phyloP scores from a whole-genome alignment of 768 basidiomycete species.

The Gymnopilus dilepis region DNA sequence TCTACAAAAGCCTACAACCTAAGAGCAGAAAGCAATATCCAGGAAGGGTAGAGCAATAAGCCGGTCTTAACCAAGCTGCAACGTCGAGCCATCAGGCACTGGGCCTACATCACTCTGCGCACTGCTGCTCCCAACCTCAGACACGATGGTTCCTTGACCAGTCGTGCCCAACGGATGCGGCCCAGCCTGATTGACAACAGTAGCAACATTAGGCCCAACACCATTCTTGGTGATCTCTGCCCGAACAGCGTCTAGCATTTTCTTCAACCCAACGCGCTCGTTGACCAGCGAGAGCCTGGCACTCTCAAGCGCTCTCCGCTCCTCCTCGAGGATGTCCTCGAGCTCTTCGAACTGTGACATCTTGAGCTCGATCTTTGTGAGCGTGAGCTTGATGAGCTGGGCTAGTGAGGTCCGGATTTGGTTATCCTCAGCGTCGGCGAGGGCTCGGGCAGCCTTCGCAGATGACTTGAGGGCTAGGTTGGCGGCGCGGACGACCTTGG shows the following conservation, averaged over 20 bases:
- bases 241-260: slow-evolving; percentile 70
- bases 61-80: slow-evolving; percentile 47
- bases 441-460: slow-evolving; percentile 77
- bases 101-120: slow-evolving; percentile 62
- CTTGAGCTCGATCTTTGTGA: slow-evolving; percentile 92
- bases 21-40: slow-evolving; percentile 12
- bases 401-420: slow-evolving; percentile 82
- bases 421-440: slow-evolving; percentile 83
- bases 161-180: slow-evolving; percentile 55
- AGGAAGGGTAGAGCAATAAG: background rate
- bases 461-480: slow-evolving; percentile 89
- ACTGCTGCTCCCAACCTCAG: slow-evolving; percentile 52
- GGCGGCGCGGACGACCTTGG: slow-evolving; percentile 83
- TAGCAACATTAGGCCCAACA: slow-evolving; percentile 30
- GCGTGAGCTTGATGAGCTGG: slow-evolving; percentile 81
- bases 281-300: slow-evolving; percentile 78
- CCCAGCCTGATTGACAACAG: slow-evolving; percentile 30
- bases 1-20: slow-evolving; percentile 5
- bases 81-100: slow-evolving; percentile 56
- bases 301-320: slow-evolving; percentile 84
- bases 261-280: slow-evolving; percentile 76
- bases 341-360: slow-evolving; percentile 94
- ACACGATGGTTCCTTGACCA: slow-evolving; percentile 63
- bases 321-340: slow-evolving; percentile 90
- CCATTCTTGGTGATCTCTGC: slow-evolving; percentile 67